Evolutionary conservation across 2,329 filamentous ascomycete species (phyloP).

Genomic region (Arthrobotrys sphaeroides): DNA sequence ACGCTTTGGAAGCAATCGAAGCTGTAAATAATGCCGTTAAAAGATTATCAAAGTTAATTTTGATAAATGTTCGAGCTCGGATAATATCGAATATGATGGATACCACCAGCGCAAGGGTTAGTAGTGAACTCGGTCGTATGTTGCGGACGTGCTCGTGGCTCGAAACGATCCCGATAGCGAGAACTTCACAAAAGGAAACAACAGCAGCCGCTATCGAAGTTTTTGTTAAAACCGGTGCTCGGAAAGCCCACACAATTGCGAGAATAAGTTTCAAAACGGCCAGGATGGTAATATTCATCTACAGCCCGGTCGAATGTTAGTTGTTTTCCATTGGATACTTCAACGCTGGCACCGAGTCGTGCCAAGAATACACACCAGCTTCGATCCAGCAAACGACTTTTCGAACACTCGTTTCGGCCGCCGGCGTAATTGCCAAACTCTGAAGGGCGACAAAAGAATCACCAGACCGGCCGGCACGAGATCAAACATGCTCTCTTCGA

Average conservation of each 20-base stretch:
- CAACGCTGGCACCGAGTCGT: neutral
- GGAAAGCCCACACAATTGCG: constrained; percentile 31
- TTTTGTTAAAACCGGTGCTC: constrained; percentile 27
- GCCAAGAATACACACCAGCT: constrained; percentile 17
- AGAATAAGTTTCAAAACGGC: constrained; percentile 36
- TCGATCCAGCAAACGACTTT: constrained; percentile 40
- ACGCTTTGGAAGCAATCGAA: constrained; percentile 34
- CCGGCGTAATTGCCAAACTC: constrained; percentile 30
- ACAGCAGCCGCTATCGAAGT: constrained; percentile 30
- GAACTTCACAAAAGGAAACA: constrained; percentile 42
- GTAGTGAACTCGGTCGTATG: constrained; percentile 40
- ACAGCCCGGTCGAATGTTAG: neutral
- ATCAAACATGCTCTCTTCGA: constrained; percentile 42
- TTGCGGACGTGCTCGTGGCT: constrained; percentile 48
- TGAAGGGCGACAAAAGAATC: constrained; percentile 23
- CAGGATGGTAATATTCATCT: constrained; percentile 35
- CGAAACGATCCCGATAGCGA: constrained; percentile 35
- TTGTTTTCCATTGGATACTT: neutral
- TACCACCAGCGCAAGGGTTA: constrained; percentile 23
- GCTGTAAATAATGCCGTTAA: constrained; percentile 34
- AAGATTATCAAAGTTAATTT: constrained; percentile 41
- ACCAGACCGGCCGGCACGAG: constrained; percentile 28
- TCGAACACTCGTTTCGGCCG: constrained; percentile 44
- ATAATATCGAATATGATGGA: constrained; percentile 46
- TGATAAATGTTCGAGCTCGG: constrained; percentile 29